A percentile compares a stretch with the other conserved stretches of the same genome.
Evolutionary conservation across 495 filamentous ascomycete species (phyloP).

Genomic region (Gamarada debralockiae): DNA sequence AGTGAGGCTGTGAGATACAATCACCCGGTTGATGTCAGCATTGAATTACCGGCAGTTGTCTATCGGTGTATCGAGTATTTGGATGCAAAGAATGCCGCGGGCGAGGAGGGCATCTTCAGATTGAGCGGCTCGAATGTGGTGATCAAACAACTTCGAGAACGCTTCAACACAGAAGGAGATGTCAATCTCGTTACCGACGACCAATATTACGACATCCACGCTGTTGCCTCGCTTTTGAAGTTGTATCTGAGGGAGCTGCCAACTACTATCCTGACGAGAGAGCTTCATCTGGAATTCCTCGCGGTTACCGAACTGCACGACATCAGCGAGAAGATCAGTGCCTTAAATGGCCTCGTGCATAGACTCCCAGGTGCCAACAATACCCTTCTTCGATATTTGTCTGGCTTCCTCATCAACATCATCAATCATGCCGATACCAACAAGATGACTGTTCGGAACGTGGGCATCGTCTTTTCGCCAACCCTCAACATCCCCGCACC

Average conservation of each 20-base stretch:
- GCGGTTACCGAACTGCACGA: slow-evolving; percentile 78
- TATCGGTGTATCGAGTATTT: slow-evolving; percentile 96
- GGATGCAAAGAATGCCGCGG: slow-evolving; percentile 72
- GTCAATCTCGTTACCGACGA: slow-evolving; percentile 81
- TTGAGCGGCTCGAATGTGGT: slow-evolving; percentile 91
- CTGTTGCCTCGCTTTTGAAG: slow-evolving; percentile 91
- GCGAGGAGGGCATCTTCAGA: slow-evolving; percentile 94
- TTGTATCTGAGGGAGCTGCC: slow-evolving; percentile 91
- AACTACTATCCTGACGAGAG: slow-evolving; percentile 82
- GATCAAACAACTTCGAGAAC: slow-evolving; percentile 84
- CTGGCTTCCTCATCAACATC: slow-evolving; percentile 81
- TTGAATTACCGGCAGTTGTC: slow-evolving; percentile 87
- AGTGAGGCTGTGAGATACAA: slow-evolving; percentile 82
- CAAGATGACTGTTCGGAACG: slow-evolving; percentile 97
- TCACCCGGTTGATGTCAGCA: slow-evolving; percentile 63
- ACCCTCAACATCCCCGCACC: slow-evolving; percentile 96
- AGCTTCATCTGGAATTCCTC: slow-evolving; percentile 86
- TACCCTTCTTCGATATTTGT: slow-evolving; percentile 74
- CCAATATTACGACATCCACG: slow-evolving; percentile 92
- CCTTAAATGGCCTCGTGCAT: slow-evolving; percentile 82
- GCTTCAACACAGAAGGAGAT: slow-evolving; percentile 92
- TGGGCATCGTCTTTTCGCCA: slow-evolving; percentile 98
- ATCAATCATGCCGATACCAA: slow-evolving; percentile 86
- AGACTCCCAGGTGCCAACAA: slow-evolving; percentile 77
- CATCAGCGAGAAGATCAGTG: slow-evolving; percentile 69